phyloP scores from a whole-genome alignment of 129 eudicot genomes.

The Saposhnikovia divaricata region DNA sequence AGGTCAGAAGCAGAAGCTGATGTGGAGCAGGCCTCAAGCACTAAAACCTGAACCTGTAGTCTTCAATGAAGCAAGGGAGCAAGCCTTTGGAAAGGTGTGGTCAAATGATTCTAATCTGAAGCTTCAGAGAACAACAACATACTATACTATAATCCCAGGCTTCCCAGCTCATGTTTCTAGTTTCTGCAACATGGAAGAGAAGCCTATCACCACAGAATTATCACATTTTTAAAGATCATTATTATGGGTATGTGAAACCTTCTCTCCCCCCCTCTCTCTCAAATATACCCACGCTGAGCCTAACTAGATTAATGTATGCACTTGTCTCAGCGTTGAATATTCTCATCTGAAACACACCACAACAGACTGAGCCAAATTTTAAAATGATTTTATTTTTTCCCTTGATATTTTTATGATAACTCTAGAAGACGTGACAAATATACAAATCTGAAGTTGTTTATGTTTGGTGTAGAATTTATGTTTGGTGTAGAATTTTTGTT shows the following conservation, averaged over 20 bases:
- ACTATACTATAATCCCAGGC: slow-evolving; percentile 55
- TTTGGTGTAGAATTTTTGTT: too few species aligned
- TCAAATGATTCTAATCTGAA: slow-evolving; percentile 85
- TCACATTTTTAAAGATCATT: slow-evolving; percentile 96
- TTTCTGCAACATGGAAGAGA: slow-evolving; percentile 70
- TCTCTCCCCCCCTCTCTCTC: too few species aligned
- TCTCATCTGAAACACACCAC: too few species aligned
- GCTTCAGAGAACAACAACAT: slow-evolving; percentile 89
- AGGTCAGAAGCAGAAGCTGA: slow-evolving; percentile 72
- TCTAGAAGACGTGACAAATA: too few species aligned
- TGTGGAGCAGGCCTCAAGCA: slow-evolving; percentile 94
- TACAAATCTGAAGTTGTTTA: too few species aligned
- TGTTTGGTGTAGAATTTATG: too few species aligned
- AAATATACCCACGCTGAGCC: too few species aligned
- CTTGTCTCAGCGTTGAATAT: too few species aligned
- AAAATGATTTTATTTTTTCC: too few species aligned
- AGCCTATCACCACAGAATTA: slow-evolving; percentile 90
- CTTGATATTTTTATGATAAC: too few species aligned
- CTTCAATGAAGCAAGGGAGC: slow-evolving; percentile 40
- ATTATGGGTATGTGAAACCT: slow-evolving; percentile 63
- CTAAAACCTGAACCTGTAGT: slow-evolving; percentile 55
- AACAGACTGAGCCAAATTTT: too few species aligned
- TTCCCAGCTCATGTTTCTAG: slow-evolving; percentile 87
- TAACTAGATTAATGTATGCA: too few species aligned
- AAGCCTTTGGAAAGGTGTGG: slow-evolving; percentile 46